phyloP scores from a whole-genome alignment of 257 asterid genomes.

The Solanum verrucosum region DNA sequence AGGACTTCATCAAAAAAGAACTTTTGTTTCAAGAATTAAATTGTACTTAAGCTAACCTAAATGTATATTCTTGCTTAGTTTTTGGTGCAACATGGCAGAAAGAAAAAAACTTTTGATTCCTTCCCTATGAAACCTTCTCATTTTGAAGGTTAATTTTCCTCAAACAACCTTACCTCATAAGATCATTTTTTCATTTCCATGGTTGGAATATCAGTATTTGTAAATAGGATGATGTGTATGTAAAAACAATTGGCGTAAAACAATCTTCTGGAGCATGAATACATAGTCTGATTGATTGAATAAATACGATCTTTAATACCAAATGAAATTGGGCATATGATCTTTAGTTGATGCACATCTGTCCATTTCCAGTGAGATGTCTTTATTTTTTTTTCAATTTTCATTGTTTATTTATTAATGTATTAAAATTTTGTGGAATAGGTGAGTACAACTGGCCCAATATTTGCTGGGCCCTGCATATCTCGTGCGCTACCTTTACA shows the following conservation, averaged over 20 bases:
- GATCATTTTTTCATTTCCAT: neutral
- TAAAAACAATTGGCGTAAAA: neutral
- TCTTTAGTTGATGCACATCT: neutral
- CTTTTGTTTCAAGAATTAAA: neutral
- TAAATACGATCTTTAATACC: neutral
- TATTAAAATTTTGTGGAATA: constrained; percentile 11
- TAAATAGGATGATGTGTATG: neutral
- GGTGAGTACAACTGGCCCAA: constrained; percentile 81
- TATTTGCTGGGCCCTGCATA: constrained; percentile 83
- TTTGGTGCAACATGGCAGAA: neutral
- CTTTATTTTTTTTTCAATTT: neutral
- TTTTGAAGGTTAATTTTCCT: neutral
- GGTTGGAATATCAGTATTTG: neutral
- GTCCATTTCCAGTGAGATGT: neutral
- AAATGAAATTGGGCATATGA: neutral
- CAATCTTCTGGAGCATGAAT: neutral
- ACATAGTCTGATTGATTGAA: neutral
- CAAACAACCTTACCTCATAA: neutral
- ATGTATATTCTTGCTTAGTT: neutral
- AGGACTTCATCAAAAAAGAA: neutral
- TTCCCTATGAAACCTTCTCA: neutral
- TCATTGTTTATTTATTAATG: neutral
- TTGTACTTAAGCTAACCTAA: neutral
- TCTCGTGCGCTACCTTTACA: constrained; percentile 56
- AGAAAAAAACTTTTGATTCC: neutral